phyloP scores from a whole-genome alignment of 1,284 basidiomycete genomes.

The Apiotrichum mycotoxinovorans region DNA sequence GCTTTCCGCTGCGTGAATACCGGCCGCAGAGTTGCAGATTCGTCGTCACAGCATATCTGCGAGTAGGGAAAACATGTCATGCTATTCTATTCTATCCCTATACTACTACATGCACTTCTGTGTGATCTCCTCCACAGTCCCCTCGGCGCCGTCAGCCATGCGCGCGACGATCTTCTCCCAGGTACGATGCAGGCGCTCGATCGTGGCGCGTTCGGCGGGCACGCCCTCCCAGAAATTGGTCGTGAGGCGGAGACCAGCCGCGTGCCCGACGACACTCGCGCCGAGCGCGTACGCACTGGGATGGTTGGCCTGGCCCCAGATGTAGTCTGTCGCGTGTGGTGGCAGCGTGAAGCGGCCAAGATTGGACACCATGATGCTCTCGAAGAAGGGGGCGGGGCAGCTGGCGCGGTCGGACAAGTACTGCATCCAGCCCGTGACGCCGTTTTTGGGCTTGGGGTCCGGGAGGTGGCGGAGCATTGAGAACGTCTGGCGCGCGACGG shows the following conservation, averaged over 20 bases:
- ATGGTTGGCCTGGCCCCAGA: constrained; percentile 26
- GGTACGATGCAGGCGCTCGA: background rate
- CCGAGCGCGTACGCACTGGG: background rate
- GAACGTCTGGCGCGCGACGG: constrained; percentile 11
- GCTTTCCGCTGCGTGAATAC: too few relatives aligned
- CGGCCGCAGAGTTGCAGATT: too few relatives aligned
- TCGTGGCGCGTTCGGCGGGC: background rate
- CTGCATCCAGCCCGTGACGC: constrained; percentile 31
- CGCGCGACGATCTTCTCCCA: background rate
- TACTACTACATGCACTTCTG: too few relatives aligned
- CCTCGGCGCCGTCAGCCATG: background rate
- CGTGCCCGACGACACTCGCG: background rate
- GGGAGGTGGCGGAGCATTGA: constrained; percentile 33
- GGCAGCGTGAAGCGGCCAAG: constrained; percentile 27
- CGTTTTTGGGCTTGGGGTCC: constrained; percentile 2
- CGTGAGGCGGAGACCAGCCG: background rate
- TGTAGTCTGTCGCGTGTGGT: constrained; percentile 21
- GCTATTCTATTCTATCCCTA: too few relatives aligned
- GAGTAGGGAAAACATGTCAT: too few relatives aligned
- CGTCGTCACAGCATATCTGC: too few relatives aligned
- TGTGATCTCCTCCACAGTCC: background rate
- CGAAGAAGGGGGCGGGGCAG: constrained; percentile 9
- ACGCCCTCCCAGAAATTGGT: background rate
- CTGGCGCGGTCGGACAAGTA: constrained; percentile 24
- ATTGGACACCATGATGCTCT: constrained; percentile 31